Evolutionary conservation across 2,329 filamentous ascomycete genomes (phyloP).

Genomic region (Alternaria viburni): DNA sequence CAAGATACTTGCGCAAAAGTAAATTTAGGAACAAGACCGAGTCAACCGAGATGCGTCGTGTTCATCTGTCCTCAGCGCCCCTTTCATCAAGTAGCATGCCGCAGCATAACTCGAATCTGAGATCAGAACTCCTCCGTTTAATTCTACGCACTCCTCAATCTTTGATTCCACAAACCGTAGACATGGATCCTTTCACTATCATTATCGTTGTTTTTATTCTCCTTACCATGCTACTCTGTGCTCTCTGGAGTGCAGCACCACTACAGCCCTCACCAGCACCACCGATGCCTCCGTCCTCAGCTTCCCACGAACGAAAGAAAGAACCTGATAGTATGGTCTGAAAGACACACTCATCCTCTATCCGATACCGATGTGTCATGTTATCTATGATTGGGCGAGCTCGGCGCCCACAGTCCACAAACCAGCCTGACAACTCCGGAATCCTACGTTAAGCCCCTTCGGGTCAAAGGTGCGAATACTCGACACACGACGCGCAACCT

Average conservation of each 20-base stretch:
- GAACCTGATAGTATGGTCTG: not conserved
- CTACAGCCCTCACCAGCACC: not conserved
- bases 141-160: no score
- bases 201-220: rapidly evolving
- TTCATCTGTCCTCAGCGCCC: not conserved
- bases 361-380: no score
- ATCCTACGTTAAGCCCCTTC: not conserved
- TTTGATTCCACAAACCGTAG: no score
- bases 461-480: not conserved
- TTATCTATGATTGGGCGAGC: no score
- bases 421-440: rapidly evolving
- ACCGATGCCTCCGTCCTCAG: not conserved
- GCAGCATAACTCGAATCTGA: rapidly evolving
- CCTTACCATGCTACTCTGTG: not conserved
- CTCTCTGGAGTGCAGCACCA: not conserved
- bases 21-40: not conserved
- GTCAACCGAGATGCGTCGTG: not conserved
- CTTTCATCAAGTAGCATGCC: not conserved
- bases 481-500: not conserved
- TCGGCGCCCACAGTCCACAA: no score
- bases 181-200: rapidly evolving
- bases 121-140: not conserved
- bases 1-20: not conserved
- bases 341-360: rapidly evolving
- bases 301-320: not conserved